Evolutionary conservation across 257 asterid species (phyloP).

Genomic region (Marsdenia floribunda): DNA sequence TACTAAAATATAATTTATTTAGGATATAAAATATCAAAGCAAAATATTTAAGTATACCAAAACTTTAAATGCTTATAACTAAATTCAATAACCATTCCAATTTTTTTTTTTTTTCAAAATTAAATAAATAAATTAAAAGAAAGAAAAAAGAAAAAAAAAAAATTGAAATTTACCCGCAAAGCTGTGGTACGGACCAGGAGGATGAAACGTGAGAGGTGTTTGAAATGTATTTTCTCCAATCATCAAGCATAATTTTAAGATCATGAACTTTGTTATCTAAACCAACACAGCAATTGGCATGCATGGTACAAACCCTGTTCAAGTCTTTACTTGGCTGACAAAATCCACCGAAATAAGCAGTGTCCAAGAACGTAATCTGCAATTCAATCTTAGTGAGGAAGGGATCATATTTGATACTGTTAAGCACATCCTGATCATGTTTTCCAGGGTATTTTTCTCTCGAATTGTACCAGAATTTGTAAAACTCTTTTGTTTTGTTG

Average conservation of each 20-base stretch:
- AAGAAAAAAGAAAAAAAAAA: background rate
- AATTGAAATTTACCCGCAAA: background rate
- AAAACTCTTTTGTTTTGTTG: constrained; percentile 42
- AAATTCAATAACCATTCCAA: no score
- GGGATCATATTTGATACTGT: constrained; percentile 36
- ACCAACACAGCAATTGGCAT: constrained; percentile 66
- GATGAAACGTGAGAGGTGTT: background rate
- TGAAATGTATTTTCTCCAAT: constrained; percentile 44
- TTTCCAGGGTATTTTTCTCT: constrained; percentile 38
- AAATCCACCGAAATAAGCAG: constrained; percentile 55
- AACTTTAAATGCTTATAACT: no score
- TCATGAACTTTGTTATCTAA: constrained; percentile 56
- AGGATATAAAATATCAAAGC: no score
- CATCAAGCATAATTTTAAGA: constrained; percentile 39
- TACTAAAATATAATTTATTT: no score
- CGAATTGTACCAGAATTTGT: constrained; percentile 45
- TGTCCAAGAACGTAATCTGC: constrained; percentile 44
- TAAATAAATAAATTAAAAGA: background rate
- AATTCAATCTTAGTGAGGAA: constrained; percentile 31
- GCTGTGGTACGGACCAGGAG: constrained; percentile 10
- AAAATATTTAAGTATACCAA: no score
- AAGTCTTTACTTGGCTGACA: constrained; percentile 54
- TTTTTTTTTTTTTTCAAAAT: background rate
- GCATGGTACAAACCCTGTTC: constrained; percentile 51
- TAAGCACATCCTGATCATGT: constrained; percentile 62